Evolutionary conservation across 768 basidiomycete species (phyloP), one percentile per base, ranked within the genome.

Genomic region (Leucocoprinus birnbaumii): DNA sequence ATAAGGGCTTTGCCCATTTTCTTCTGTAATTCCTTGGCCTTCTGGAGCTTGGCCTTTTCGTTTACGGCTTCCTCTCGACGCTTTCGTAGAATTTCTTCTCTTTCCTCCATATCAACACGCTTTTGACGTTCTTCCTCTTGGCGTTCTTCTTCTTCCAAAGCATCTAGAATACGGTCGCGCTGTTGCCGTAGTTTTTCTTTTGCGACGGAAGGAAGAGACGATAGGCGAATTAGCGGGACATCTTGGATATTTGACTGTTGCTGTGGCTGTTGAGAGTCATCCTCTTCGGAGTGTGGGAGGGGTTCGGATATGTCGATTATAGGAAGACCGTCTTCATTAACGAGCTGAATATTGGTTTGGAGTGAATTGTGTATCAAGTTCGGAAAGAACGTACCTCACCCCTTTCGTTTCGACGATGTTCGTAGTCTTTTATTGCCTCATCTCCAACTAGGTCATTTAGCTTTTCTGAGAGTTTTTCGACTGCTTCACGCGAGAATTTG

Each of bases 251-350:
- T 50, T n/a, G 61, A 43, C 7, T 63, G 50, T 26, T 63, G 42
- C 8, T 61, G 51, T 1, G 61, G 50, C 26, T 63, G 42, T 9
- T 61, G 51, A 1, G 61, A 48, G 19, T 51, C 51, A n/a, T 49
- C 26, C 13, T 60, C 59, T 38, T 61, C 59, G 24, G 55, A 49
- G 25, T 63, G 69, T 19, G 68, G 48, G 3, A 78, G 62, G 40
- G 82, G 83, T 63, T 92, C 90, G 26, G 77, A 79, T 54, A 92
- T 85, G 35, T 92, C 90, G 57, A 91, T 75, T 58, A 92, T 86
- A 10, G 89, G 89, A 37, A 89, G 78, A 2, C 88, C 89, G 46
- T 92, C 89, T 62, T 90, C 87, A 62, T 87, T 88, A 38, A 86
- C 61, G 50, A 86, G 73, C 89, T 91, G 57, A 6, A 62, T 58